Percentiles rank a stretch among this genome's conserved stretches.
Conservation (phyloP, 2,329 filamentous ascomycete species). For the Claviceps paspali region DNA sequence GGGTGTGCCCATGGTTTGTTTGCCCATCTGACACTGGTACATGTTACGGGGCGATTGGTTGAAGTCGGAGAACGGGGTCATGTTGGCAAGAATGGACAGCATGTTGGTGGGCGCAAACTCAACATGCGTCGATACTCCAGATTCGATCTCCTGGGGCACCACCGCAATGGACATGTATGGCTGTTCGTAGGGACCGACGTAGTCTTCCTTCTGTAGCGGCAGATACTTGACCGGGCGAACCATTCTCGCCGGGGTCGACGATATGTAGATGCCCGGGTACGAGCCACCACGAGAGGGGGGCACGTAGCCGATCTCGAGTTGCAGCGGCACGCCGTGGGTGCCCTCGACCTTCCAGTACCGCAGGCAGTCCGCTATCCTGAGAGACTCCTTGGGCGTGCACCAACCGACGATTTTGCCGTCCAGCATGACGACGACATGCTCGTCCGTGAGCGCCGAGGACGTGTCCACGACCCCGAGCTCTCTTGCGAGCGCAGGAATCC, state of each 20-base stretch:
- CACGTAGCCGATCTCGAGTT: conserved; percentile 85
- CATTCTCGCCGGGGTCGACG: conserved; percentile 74
- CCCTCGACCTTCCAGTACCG: conserved; percentile 94
- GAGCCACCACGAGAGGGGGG: conserved; percentile 82
- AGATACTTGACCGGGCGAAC: conserved; percentile 85
- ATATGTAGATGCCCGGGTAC: conserved; percentile 91
- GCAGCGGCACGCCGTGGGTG: conserved; percentile 59
- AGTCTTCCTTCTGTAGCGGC: conserved; percentile 71
- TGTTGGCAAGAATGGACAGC: conserved; percentile 91
- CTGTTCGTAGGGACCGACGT: conserved; percentile 85
- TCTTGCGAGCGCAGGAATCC: conserved; percentile 56
- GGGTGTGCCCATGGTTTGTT: conserved; percentile 97
- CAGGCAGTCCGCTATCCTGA: conserved; percentile 69
- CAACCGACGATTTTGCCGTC: conserved; percentile 84
- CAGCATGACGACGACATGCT: conserved; percentile 78
- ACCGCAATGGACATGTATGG: conserved; percentile 97
- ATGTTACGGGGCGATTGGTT: conserved; percentile 98
- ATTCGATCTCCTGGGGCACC: conserved; percentile 70
- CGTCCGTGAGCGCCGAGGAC: conserved; percentile 64
- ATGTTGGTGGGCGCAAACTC: conserved; percentile 94
- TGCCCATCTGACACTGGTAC: conserved; percentile 99
- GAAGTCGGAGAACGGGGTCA: conserved; percentile 97
- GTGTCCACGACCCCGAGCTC: conserved; percentile 65
- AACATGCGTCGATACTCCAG: conserved; percentile 84
- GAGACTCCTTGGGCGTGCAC: conserved; percentile 72